These are phyloP conservation scores for Hortiboletus rubellus DNA, from an alignment of 1,284 basidiomycete species.

Conservation along the genomic window DNA sequence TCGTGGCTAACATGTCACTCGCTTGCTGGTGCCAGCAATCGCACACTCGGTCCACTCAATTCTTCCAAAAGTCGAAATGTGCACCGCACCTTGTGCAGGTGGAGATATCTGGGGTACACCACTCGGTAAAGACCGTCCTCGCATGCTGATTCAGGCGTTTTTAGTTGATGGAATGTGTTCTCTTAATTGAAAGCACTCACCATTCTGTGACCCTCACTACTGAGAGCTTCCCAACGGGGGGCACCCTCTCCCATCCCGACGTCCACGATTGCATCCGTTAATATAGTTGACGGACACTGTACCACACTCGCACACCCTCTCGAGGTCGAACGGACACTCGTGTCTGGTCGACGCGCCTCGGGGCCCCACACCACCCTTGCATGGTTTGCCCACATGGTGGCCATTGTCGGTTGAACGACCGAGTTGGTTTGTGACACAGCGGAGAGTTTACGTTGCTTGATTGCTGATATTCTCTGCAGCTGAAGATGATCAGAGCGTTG, in stretches of 20 bases:
- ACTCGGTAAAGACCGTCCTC: not conserved
- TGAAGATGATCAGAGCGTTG: not conserved
- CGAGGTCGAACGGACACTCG: conserved; percentile 11
- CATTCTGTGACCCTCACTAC: conserved; percentile 7
- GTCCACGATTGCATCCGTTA: conserved; percentile 11
- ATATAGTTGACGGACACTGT: not conserved
- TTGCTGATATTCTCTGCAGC: not conserved
- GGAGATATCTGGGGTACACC: not conserved
- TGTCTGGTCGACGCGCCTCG: not conserved
- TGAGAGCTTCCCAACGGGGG: not conserved
- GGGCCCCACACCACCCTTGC: conserved; percentile 4
- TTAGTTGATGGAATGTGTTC: conserved; percentile 20
- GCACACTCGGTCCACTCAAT: not conserved
- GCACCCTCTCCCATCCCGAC: conserved; percentile 9
- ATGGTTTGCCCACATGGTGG: conserved; percentile 11
- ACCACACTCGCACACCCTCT: conserved; percentile 2
- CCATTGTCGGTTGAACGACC: conserved; percentile 10
- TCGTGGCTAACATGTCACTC: not conserved
- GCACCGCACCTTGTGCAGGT: not conserved
- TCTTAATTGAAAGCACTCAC: not conserved
- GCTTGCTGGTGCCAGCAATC: not conserved
- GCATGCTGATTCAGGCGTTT: conserved; percentile 10
- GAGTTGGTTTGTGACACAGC: conserved; percentile 1
- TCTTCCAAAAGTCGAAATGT: conserved; percentile 16
- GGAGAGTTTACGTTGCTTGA: conserved; percentile 3